Conservation (phyloP, 2,329 filamentous ascomycete species). For the Geosmithia putterillii region DNA sequence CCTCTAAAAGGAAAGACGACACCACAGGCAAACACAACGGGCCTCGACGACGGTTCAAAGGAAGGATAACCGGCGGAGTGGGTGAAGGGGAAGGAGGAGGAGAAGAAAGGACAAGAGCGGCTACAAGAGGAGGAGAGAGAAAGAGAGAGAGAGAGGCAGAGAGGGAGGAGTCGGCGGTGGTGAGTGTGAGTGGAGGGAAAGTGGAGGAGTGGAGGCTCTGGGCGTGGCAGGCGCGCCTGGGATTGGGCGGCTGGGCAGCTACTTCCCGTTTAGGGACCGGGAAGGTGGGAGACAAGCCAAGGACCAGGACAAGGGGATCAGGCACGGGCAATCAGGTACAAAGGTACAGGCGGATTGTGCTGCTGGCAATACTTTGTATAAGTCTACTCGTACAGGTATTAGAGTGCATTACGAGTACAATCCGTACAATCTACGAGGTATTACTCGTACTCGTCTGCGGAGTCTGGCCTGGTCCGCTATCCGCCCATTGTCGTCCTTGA, state of each 20-base stretch:
- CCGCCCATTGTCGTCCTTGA: no score
- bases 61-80: slow-evolving; percentile 17
- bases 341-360: no score
- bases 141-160: background rate
- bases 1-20: background rate
- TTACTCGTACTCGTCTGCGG: background rate
- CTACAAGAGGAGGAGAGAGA: background rate
- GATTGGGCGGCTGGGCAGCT: background rate
- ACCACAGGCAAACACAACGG: slow-evolving; percentile 1
- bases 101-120: slow-evolving; percentile 5
- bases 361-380: no score
- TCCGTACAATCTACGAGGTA: no score
- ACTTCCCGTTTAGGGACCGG: background rate
- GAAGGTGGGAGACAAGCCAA: no score
- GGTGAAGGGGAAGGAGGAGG: slow-evolving; percentile 16
- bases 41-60: slow-evolving; percentile 20
- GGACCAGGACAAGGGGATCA: no score
- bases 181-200: no score
- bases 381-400: no score
- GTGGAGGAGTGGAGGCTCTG: background rate
- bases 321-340: no score
- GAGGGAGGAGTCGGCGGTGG: no score
- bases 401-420: no score
- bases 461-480: no score
- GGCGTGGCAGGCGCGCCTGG: background rate